These are phyloP conservation scores for Clonostachys chloroleuca DNA, from an alignment of 2,329 filamentous ascomycete genomes.

Conservation along the genomic window DNA sequence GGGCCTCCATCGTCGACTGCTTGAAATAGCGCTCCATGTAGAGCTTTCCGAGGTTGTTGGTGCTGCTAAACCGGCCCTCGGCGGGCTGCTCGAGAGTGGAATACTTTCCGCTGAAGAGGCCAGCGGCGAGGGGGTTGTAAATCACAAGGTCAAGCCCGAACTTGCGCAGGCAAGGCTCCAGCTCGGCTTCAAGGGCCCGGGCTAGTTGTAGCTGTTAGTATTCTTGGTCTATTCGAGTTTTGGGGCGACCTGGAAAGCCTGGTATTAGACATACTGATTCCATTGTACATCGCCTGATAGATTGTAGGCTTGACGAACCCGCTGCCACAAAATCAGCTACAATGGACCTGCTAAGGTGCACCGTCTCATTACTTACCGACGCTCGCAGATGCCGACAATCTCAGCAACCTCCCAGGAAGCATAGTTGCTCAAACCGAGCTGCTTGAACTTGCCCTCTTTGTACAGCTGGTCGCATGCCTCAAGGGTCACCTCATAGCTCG, in stretches of 20 bases:
- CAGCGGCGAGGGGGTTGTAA: conserved; percentile 70
- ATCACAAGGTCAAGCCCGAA: conserved; percentile 67
- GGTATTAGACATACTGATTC: conserved; percentile 7
- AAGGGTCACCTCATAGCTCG: conserved; percentile 66
- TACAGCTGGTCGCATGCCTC: conserved; percentile 65
- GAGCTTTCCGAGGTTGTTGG: background rate
- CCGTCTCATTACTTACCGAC: conserved; percentile 19
- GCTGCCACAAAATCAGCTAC: conserved; percentile 13
- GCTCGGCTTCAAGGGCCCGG: conserved; percentile 59
- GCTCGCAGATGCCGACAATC: conserved; percentile 63
- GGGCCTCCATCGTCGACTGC: conserved; percentile 1
- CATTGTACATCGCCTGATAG: conserved; percentile 68
- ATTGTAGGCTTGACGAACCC: conserved; percentile 68
- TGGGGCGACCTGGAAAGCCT: background rate
- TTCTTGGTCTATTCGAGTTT: background rate
- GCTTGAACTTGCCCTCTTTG: conserved; percentile 66
- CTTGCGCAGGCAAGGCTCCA: conserved; percentile 59
- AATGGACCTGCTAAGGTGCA: background rate
- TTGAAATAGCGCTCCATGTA: conserved; percentile 5
- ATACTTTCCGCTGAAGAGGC: conserved; percentile 62
- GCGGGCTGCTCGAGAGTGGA: conserved; percentile 14
- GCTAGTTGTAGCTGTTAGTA: conserved; percentile 30
- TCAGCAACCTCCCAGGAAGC: conserved; percentile 75
- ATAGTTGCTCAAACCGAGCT: conserved; percentile 68
- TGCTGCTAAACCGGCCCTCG: conserved; percentile 17